Evolutionary conservation across 2,329 filamentous ascomycete species (phyloP).

Genomic region (Fusarium sp.): DNA sequence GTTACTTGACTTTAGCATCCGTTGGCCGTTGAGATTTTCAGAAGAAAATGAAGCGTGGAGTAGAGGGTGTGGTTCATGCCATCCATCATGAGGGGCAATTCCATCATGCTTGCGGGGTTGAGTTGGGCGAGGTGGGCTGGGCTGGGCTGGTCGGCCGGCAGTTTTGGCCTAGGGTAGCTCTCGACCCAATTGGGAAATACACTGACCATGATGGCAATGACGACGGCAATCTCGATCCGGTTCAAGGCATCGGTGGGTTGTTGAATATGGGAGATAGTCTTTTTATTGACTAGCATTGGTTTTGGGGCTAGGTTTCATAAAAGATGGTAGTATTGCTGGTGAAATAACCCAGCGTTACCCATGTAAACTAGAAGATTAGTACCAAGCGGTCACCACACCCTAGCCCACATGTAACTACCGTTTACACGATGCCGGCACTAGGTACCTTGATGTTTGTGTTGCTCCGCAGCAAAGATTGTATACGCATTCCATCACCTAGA

Average conservation of each 20-base stretch:
- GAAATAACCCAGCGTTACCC: background rate
- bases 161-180: background rate
- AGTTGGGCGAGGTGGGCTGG: background rate
- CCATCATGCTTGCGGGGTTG: background rate
- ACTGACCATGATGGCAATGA: background rate
- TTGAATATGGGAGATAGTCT: background rate
- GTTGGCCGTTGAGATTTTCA: background rate
- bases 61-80: background rate
- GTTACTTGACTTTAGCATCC: background rate
- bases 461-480: background rate
- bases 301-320: background rate
- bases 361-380: background rate
- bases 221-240: background rate
- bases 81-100: background rate
- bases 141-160: background rate
- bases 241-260: background rate
- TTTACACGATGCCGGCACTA: background rate
- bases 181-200: background rate
- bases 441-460: background rate
- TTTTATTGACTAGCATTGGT: background rate
- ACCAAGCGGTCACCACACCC: background rate
- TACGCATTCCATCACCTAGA: background rate
- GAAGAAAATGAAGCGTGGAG: background rate
- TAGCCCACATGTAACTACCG: background rate
- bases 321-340: background rate